Evolutionary conservation across 768 basidiomycete species (phyloP).

Genomic region (Punctularia strigosozonata): DNA sequence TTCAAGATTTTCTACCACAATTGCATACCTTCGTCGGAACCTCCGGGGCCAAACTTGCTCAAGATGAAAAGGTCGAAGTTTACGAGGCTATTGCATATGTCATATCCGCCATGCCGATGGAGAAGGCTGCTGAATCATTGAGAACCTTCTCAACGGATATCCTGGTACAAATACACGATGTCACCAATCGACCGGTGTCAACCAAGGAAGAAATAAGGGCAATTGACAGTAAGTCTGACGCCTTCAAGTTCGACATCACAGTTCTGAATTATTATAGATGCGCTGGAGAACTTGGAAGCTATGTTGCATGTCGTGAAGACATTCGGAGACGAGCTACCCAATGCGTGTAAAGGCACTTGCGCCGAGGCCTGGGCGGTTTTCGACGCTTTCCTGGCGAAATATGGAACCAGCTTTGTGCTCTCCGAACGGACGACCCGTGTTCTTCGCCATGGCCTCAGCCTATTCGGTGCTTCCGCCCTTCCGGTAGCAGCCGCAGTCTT

Average conservation of each 20-base stretch:
- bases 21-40: slow-evolving; percentile 81
- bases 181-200: slow-evolving; percentile 38
- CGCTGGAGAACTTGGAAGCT: slow-evolving; percentile 85
- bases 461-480: slow-evolving; percentile 63
- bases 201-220: slow-evolving; percentile 63
- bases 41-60: slow-evolving; percentile 65
- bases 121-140: slow-evolving; percentile 75
- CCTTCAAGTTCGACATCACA: neutral
- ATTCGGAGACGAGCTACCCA: slow-evolving; percentile 75
- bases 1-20: slow-evolving; percentile 85
- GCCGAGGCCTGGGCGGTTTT: slow-evolving; percentile 77
- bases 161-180: slow-evolving; percentile 59
- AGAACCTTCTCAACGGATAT: slow-evolving; percentile 82
- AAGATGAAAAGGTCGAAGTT: slow-evolving; percentile 84
- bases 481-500: slow-evolving; percentile 62
- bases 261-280: slow-evolving; percentile 35
- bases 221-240: slow-evolving; percentile 45
- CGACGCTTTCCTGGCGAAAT: slow-evolving; percentile 68
- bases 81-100: slow-evolving; percentile 95
- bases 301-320: slow-evolving; percentile 77
- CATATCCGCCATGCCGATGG: slow-evolving; percentile 89
- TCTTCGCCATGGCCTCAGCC: slow-evolving; percentile 68
- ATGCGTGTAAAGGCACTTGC: slow-evolving; percentile 67
- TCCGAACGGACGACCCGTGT: slow-evolving; percentile 80
- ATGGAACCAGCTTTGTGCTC: slow-evolving; percentile 62